Base-by-base conservation (phyloP, 306 rosid species). In the Prunus fruticosa region DNA sequence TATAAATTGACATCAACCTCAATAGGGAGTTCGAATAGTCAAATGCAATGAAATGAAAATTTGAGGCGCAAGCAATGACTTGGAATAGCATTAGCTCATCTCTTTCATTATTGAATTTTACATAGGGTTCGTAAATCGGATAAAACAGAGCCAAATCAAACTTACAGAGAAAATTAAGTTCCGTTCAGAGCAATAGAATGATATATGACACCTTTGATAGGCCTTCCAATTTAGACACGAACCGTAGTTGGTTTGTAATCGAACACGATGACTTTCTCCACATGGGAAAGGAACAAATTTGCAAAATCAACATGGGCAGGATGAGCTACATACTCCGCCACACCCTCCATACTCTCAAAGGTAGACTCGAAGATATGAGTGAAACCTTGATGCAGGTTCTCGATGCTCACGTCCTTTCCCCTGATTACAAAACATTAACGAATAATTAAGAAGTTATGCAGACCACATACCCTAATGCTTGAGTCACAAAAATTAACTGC, bases 351-450 rank as follows among this genome's bases (percentile, higher is more conserved):
- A 66, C 93, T 91, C 88, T 91, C 96, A 67, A 93, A 93, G 65
- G 88, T 93, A 16, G 98, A 91, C 78, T 91, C 98, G 58, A 91
- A 93, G 6, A 90, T 77, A 82, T 93, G 97, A 79, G 98, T 91
- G 81, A 82, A 91, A 72, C 98, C 98, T 77, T 91, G 91, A 83
- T 93, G 96, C 80, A 88, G 8, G 67, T 90, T 93, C 76, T 91
- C 94, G 62, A 73, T 77, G 87, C 97, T 89, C 70, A 91, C 84
- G 76, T 93, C 96, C 71, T 64, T 91, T 49, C 97, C 97, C 88
- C 97, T 91, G 82, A 60, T 65, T 74, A 71, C 66, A 74, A 71
- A 57, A 64, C 20, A 80, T 22, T 5, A 11, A 43, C 6, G 32
- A 20, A 45, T 6, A 66, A 14, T 56, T 27, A 22, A 34, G 23